Conservation (phyloP, 495 filamentous ascomycete genomes). For the Penicillium diatomitis region DNA sequence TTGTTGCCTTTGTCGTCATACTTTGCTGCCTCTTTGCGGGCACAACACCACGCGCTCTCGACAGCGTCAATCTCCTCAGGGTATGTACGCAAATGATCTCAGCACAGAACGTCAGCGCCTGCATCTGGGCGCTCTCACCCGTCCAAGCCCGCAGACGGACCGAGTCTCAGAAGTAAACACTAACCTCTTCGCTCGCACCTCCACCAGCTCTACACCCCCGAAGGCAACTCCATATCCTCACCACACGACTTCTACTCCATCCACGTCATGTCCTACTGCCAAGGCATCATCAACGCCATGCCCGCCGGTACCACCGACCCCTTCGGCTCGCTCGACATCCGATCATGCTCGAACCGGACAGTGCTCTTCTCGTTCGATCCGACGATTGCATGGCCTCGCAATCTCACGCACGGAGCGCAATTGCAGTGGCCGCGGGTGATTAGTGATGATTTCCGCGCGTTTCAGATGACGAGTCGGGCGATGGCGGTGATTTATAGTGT, state of each 20-base stretch:
- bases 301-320: slow-evolving; percentile 23
- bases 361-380: slow-evolving; percentile 52
- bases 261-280: slow-evolving; percentile 62
- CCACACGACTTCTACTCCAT: slow-evolving; percentile 67
- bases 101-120: too few species aligned
- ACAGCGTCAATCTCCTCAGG: slow-evolving; percentile 55
- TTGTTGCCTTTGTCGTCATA: slow-evolving; percentile 56
- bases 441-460: slow-evolving; percentile 47
- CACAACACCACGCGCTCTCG: slow-evolving; percentile 47
- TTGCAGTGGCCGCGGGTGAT: slow-evolving; percentile 57
- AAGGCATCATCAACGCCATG: slow-evolving; percentile 42
- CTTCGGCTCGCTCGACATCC: slow-evolving; percentile 43
- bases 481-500: slow-evolving; percentile 60
- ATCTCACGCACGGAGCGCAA: slow-evolving; percentile 45
- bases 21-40: slow-evolving; percentile 68
- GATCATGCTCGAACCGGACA: slow-evolving; percentile 51
- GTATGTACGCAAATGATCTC: slow-evolving; percentile 27
- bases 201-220: slow-evolving; percentile 28
- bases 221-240: slow-evolving; percentile 41
- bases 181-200: not conserved
- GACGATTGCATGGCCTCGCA: slow-evolving; percentile 40
- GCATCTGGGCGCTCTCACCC: too few species aligned
- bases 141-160: too few species aligned
- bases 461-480: slow-evolving; percentile 37
- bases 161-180: not conserved